phyloP scores from a whole-genome alignment of 1,139 yeast genomes.

The Kluyveromyces sp. region DNA sequence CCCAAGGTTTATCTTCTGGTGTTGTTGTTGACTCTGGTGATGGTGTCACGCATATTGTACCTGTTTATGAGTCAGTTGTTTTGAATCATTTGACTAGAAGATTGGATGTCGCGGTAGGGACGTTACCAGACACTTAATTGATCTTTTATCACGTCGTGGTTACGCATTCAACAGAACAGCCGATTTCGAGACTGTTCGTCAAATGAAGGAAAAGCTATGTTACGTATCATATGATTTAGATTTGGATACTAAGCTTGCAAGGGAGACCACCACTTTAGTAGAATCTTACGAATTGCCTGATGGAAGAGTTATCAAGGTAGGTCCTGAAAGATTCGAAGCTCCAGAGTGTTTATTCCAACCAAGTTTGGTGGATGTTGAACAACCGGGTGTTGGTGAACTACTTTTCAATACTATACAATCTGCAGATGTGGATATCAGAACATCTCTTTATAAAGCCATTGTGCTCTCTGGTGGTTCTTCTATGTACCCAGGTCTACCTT shows the following conservation, averaged over 20 bases:
- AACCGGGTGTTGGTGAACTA: slow-evolving; percentile 92
- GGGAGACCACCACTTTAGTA: slow-evolving; percentile 89
- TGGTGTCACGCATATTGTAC: slow-evolving; percentile 95
- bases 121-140: slow-evolving; percentile 89
- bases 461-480: slow-evolving; percentile 96
- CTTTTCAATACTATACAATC: slow-evolving; percentile 87
- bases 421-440: slow-evolving; percentile 89
- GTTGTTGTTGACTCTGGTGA: slow-evolving; percentile 98
- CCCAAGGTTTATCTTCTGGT: slow-evolving; percentile 94
- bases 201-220: slow-evolving; percentile 91
- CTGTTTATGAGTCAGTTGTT: slow-evolving; percentile 94
- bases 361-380: slow-evolving; percentile 91
- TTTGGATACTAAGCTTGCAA: slow-evolving; percentile 77
- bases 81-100: slow-evolving; percentile 87
- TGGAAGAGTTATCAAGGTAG: slow-evolving; percentile 88
- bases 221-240: slow-evolving; percentile 92
- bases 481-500: slow-evolving; percentile 98
- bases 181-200: slow-evolving; percentile 96
- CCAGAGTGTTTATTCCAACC: slow-evolving; percentile 99
- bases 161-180: slow-evolving; percentile 98
- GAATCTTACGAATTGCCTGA: slow-evolving; percentile 92
- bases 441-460: slow-evolving; percentile 82
- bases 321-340: slow-evolving; percentile 94
- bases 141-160: slow-evolving; percentile 84
- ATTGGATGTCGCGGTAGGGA: slow-evolving; percentile 98